Conservation (phyloP, 129 eudicot species). For the Pulicaria dysenterica region DNA sequence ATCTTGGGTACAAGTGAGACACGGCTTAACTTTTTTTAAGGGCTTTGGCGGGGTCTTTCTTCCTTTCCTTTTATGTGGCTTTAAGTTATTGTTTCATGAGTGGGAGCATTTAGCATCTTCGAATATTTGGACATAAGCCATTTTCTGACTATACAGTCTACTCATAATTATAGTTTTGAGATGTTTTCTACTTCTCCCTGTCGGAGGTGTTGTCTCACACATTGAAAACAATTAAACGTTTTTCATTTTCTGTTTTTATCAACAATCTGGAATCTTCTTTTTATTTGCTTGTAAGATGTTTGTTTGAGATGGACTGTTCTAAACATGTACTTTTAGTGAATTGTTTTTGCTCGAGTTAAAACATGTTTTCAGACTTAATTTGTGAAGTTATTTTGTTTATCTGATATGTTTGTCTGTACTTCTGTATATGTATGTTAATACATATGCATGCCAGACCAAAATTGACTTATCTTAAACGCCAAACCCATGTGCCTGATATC, state of each 20-base stretch:
- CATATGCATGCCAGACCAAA: neutral
- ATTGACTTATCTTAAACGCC: neutral
- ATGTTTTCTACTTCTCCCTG: neutral
- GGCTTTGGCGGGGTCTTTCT: no score
- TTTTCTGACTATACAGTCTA: neutral
- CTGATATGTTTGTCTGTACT: neutral
- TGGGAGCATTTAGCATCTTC: neutral
- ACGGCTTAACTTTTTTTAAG: neutral
- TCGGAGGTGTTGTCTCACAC: neutral
- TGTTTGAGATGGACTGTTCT: neutral
- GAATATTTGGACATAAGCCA: constrained; percentile 11
- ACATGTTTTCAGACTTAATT: neutral
- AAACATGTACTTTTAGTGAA: neutral
- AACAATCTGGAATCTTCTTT: neutral
- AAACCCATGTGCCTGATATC: constrained; percentile 17
- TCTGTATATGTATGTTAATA: neutral
- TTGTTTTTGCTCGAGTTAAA: neutral
- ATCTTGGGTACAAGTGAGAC: constrained; percentile 18
- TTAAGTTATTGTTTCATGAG: neutral
- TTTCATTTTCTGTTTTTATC: neutral
- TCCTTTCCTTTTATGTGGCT: neutral
- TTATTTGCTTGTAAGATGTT: constrained; percentile 6
- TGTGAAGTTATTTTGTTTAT: neutral
- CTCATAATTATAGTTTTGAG: constrained; percentile 6
- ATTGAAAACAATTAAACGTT: neutral